phyloP scores from a whole-genome alignment of 2,329 filamentous ascomycete species.

The Elsinoe necatrix region DNA sequence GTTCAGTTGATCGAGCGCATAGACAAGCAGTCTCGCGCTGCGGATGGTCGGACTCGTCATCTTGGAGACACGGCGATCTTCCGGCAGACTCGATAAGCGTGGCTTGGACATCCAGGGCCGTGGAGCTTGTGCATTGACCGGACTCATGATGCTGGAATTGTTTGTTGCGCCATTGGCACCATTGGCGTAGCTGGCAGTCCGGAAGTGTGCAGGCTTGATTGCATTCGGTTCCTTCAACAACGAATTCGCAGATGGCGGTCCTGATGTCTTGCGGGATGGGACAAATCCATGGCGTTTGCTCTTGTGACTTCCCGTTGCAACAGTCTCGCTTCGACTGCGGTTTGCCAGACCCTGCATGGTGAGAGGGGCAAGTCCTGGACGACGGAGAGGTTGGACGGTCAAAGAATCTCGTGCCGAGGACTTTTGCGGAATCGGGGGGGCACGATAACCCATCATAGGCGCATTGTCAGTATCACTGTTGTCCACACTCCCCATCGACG shows the following conservation, averaged over 20 bases:
- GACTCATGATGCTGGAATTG: conserved; percentile 28
- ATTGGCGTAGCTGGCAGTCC: conserved; percentile 27
- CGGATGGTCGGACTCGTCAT: conserved; percentile 18
- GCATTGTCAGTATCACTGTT: conserved; percentile 47
- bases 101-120: conserved; percentile 14
- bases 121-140: conserved; percentile 21
- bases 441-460: conserved; percentile 23
- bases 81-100: conserved; percentile 19
- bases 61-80: conserved; percentile 19
- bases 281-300: conserved; percentile 55
- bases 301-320: conserved; percentile 43
- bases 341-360: conserved; percentile 61
- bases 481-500: conserved; percentile 60
- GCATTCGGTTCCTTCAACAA: conserved; percentile 23
- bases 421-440: conserved; percentile 69
- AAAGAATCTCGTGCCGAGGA: conserved; percentile 62
- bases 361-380: conserved; percentile 65
- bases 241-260: conserved; percentile 23
- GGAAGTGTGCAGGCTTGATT: conserved; percentile 27
- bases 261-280: conserved; percentile 45
- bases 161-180: conserved; percentile 22
- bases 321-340: conserved; percentile 55
- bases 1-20: conserved; percentile 18
- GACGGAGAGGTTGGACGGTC: conserved; percentile 35
- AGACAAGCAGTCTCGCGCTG: conserved; percentile 17